Percentiles rank a stretch among this genome's conserved stretches.
phyloP scores from a whole-genome alignment of 2,329 filamentous ascomycete genomes.

The Penicillium sp. region DNA sequence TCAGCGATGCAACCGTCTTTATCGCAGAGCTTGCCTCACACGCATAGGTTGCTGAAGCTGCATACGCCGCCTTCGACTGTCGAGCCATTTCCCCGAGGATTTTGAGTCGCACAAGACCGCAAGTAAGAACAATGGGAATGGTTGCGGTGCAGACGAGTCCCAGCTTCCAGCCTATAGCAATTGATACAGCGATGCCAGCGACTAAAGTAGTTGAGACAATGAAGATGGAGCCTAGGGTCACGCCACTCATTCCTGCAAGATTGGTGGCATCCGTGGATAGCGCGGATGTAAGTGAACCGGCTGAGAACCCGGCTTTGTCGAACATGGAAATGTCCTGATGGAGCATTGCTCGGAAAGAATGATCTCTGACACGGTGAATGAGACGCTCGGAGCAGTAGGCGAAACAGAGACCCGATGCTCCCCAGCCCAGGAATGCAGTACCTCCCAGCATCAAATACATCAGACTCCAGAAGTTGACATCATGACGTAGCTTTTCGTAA shows the following conservation, averaged over 20 bases:
- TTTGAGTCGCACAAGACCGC: conserved; percentile 47
- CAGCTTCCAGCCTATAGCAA: conserved; percentile 86
- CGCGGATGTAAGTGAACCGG: conserved; percentile 82
- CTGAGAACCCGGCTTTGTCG: conserved; percentile 81
- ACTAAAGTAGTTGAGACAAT: conserved; percentile 77
- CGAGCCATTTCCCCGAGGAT: not conserved
- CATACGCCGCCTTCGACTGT: conserved; percentile 70
- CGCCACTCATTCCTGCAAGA: conserved; percentile 73
- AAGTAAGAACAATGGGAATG: conserved; percentile 72
- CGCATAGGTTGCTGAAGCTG: conserved; percentile 77
- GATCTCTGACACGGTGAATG: conserved; percentile 76
- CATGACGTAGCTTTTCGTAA: not conserved
- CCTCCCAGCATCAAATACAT: conserved; percentile 5
- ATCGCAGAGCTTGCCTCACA: conserved; percentile 63
- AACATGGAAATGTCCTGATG: conserved; percentile 93
- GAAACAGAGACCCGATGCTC: conserved; percentile 64
- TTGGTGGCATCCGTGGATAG: conserved; percentile 66
- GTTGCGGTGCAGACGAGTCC: conserved; percentile 76
- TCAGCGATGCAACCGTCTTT: conserved; percentile 68
- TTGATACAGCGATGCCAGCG: conserved; percentile 65
- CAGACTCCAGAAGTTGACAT: conserved; percentile 3
- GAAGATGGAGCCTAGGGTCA: conserved; percentile 80
- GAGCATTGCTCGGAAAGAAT: conserved; percentile 80
- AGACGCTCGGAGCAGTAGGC: conserved; percentile 81
- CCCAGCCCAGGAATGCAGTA: not conserved